Conservation (phyloP, 495 filamentous ascomycete species). For the Neurospora sp. region DNA sequence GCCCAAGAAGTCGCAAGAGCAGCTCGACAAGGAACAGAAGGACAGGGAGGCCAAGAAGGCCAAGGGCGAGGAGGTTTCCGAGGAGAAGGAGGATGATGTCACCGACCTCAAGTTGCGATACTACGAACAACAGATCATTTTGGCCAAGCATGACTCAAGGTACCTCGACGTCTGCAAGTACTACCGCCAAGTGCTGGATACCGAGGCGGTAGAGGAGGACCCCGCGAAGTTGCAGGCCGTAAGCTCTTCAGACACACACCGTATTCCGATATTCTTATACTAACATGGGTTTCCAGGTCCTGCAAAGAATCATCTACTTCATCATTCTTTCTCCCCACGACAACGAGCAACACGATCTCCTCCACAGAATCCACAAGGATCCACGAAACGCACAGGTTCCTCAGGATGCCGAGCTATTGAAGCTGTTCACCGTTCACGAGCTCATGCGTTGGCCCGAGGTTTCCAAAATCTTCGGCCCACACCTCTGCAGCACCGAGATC, state of each 20-base stretch:
- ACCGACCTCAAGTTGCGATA: slow-evolving; percentile 93
- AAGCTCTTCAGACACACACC: slow-evolving; percentile 20
- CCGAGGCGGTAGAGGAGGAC: slow-evolving; percentile 85
- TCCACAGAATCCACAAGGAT: slow-evolving; percentile 80
- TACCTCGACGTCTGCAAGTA: slow-evolving; percentile 97
- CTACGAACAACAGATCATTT: slow-evolving; percentile 90
- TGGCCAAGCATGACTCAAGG: slow-evolving; percentile 93
- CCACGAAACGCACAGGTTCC: slow-evolving; percentile 57
- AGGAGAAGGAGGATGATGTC: slow-evolving; percentile 77
- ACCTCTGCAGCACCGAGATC: slow-evolving; percentile 84
- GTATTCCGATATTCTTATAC: neutral
- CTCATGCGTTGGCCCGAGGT: slow-evolving; percentile 98
- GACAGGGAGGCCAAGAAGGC: slow-evolving; percentile 65
- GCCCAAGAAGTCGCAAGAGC: slow-evolving; percentile 77
- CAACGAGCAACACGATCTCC: slow-evolving; percentile 95
- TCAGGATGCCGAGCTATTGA: slow-evolving; percentile 68
- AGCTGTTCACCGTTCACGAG: slow-evolving; percentile 90
- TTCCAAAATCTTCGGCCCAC: slow-evolving; percentile 71
- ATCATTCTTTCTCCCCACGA: slow-evolving; percentile 93
- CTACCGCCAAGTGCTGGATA: slow-evolving; percentile 91
- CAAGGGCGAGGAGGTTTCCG: slow-evolving; percentile 69
- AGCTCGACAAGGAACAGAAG: slow-evolving; percentile 82
- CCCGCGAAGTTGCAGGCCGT: slow-evolving; percentile 74
- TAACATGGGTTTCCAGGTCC: slow-evolving; percentile 45
- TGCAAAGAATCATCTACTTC: slow-evolving; percentile 94